Evolutionary conservation across 139 green algal species (phyloP), one percentile per base, ranked within the genome.

Genomic region (Haematococcus lacustris): DNA sequence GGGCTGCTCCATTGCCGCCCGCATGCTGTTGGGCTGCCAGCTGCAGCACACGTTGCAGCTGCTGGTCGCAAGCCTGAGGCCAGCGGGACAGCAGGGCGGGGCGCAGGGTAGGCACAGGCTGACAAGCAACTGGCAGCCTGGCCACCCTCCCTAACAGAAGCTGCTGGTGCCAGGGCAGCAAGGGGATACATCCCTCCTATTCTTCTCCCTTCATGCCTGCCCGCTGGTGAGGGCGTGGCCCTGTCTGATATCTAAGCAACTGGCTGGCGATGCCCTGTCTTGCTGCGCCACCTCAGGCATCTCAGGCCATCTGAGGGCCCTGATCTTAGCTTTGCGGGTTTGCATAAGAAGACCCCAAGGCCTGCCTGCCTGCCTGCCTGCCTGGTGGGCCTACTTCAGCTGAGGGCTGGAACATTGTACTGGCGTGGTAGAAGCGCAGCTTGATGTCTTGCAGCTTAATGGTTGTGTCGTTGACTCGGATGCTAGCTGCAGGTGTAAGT

Each of bases 391-490:
- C 7, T 62, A 92, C 90, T 85, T 95, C 88, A 4, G 76, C 64
- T 13, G 76, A 67, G 0, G 89, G 88, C 71, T 95, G 89, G 40
- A 77, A 84, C 47, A 97, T 85, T 9, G 78, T 80, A 25, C 47
- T 47, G 21, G 62, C 74, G 2, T 76, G 64, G 66, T 88, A 88
- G 30, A 97, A 88, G 38, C 84, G 76, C 57, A 97, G 68, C 30
- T 78, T 79, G 32, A 96, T 81, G 35, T 93, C 88, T 33, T 86
- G 76, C 7, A 97, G 77, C 1, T 89, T 73, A n/a, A 91, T 84
- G 0, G 85, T 76, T 3, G 82, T 64, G 73, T 97, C 93, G 1
- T 86, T 88, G 2, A 92, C 70, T 4, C 87, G 79, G 28, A 93
- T 71, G 0, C 83, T 75, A 4, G 86, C 88, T 93, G 88, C 74